Base-by-base conservation (phyloP, 1,284 basidiomycete genomes). In the Lignosus rhinocerotis region DNA sequence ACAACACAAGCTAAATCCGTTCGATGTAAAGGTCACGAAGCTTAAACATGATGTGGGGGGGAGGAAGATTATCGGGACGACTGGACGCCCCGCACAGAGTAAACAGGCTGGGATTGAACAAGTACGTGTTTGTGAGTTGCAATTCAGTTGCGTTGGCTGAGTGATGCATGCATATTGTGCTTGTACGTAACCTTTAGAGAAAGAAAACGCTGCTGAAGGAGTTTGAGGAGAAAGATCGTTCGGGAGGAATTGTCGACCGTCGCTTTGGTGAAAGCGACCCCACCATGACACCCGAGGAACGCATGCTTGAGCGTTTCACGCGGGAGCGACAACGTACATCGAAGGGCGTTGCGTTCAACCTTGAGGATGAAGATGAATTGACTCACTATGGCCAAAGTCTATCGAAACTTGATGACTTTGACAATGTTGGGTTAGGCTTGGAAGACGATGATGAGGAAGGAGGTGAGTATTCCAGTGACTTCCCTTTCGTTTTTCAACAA, bases 241-340 rank as follows among this genome's bases (percentile, higher is more conserved):
- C 90, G 12, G 95, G 96, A 10, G 92, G 93, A 5, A 90, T 99
- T 64, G 78, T 96, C 54, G 97, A 99, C 75, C 85, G 94, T 55
- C 90, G 97, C 41, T 98, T 99, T 68, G 97, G 97, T 76, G 97
- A 99, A 82, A 90, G 92, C 67, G 88, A 99, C 67, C 88, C 95
- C 1, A 84, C 86, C 10, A 87, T 99, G 82, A 90, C 90, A 10
- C 80, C 94, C 16, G 97, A 99, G 72, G 96, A 99, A 68, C 92
- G 94, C 64, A 98, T 98, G 89, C 82, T 99, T 31, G 95, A 98
- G 75, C 89, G 97, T 38, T 99, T 98, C 73, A 98, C 95, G 6
- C 84, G 85, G 60, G 96, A 98, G 73, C 79, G 92, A 60, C 92
- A 94, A 69, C 81, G 88, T 14, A 78, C 85, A 19, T 89, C 90